Percentiles rank a stretch among this genome's conserved stretches.
These are phyloP conservation scores for Lentinula sp. DNA, from an alignment of 768 basidiomycete genomes.

Conservation along the genomic window DNA sequence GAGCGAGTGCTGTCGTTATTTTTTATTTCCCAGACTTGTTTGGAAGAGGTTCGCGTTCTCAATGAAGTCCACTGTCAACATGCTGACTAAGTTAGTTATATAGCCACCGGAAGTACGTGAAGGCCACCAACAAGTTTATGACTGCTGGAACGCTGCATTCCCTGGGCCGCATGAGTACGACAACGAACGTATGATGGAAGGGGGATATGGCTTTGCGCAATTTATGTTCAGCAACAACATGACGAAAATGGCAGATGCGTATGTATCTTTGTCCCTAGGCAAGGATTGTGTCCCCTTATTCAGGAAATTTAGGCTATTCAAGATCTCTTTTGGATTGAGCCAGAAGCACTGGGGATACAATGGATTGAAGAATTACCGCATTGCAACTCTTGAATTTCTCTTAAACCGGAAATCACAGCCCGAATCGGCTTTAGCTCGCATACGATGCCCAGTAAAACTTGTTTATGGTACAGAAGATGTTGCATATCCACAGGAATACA, in stretches of 20 bases:
- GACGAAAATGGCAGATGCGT: conserved; percentile 7
- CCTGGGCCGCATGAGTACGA: neutral
- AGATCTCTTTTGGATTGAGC: neutral
- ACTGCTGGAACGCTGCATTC: conserved; percentile 9
- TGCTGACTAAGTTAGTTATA: neutral
- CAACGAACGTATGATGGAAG: conserved; percentile 8
- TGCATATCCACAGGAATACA: conserved; percentile 14
- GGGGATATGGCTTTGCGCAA: conserved; percentile 11
- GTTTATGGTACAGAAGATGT: conserved; percentile 21
- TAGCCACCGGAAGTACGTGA: conserved; percentile 10
- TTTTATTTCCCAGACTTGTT: conserved; percentile 18
- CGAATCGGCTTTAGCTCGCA: conserved; percentile 7
- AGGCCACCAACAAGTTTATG: conserved; percentile 11
- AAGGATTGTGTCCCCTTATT: neutral
- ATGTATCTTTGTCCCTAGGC: neutral
- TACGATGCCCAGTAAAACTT: conserved; percentile 17
- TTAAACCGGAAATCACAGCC: conserved; percentile 7
- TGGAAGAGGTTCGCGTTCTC: conserved; percentile 17
- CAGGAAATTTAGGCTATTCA: conserved; percentile 1
- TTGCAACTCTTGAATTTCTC: conserved; percentile 7
- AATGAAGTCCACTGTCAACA: neutral
- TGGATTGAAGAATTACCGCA: conserved; percentile 2
- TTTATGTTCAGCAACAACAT: conserved; percentile 8
- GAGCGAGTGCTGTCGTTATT: conserved; percentile 19
- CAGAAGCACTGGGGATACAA: conserved; percentile 1